Evolutionary conservation across 2,329 filamentous ascomycete species (phyloP), one percentile per base, ranked within the genome.

Genomic region (Chrysoporthe deuterocubensis): DNA sequence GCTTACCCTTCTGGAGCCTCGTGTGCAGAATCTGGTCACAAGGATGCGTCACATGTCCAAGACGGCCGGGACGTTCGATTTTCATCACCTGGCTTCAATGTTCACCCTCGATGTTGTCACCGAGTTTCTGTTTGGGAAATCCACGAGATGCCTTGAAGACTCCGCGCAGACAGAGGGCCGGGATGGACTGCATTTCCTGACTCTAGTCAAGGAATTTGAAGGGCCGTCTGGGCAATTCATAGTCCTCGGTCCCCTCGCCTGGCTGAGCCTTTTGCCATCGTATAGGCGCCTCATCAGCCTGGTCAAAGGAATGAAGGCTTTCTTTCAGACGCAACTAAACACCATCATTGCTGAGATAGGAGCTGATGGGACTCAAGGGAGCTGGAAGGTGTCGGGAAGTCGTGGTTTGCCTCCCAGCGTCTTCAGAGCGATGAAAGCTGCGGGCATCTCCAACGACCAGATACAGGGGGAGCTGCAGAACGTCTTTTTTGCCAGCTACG

Each of bases 401-500:
- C 26, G 34, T 7, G 59, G 46, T 3, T 6, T 65, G 11, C 43
- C 54, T 5, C 16, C 56, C 13, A 68, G 66, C 52, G 42, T 67
- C 26, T 70, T 70, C 61, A 62, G 44, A n/a, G 44, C 40, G 40
- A 70, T 68, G 66, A 69, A 60, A 58, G 44, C 62, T 34, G 40
- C 34, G 42, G 69, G 56, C 2, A 16, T 64, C 13, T 37, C 69
- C 16, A 60, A 61, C 21, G 48, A 58, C 2, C 63, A 57, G 34
- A 64, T 68, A 8, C 69, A 69, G 43, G 66, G 54, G 14, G 69
- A 70, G 64, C 63, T 70, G 3, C 66, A 69, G 32, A 70, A 70
- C 21, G 62, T 70, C 21, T 70, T 68, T 32, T 70, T 70, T 46
- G 69, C 69, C 50, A 69, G 69, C 61, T 70, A 63, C 46, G 66